Evolutionary conservation across 192 early-diverging fungal species (phyloP).

Genomic region (Linnemannia elongata): DNA sequence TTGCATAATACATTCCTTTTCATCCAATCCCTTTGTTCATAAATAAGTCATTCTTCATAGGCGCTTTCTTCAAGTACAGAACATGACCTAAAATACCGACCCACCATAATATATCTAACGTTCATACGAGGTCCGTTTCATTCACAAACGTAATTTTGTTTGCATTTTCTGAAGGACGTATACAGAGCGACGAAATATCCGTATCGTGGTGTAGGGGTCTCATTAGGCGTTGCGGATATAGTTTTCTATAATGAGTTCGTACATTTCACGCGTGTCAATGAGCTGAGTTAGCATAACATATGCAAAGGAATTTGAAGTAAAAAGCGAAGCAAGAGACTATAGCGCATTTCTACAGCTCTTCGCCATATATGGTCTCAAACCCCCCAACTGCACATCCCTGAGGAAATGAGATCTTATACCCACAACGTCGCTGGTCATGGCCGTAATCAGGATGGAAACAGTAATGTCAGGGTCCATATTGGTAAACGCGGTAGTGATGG

Average conservation of each 20-base stretch:
- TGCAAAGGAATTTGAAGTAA: not conserved
- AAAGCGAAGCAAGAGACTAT: not conserved
- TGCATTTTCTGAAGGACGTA: conserved; percentile 7
- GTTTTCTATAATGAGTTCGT: conserved; percentile 26
- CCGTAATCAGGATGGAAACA: no score
- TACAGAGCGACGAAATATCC: conserved; percentile 41
- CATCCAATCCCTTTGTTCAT: not conserved
- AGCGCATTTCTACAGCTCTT: no score
- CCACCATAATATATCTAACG: not conserved
- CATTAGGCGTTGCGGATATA: not conserved
- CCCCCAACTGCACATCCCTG: no score
- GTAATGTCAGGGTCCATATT: no score
- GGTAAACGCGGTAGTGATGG: no score
- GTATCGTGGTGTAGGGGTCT: conserved; percentile 27
- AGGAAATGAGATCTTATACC: no score
- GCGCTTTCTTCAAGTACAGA: no score
- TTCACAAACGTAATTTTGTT: not conserved
- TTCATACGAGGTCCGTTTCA: not conserved
- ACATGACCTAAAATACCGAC: no score
- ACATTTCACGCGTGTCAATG: not conserved
- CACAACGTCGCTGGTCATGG: no score
- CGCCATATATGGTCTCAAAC: no score
- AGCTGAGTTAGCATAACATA: not conserved
- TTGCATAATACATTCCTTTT: no score
- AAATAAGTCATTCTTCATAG: not conserved